Base-by-base conservation (phyloP, 2,329 filamentous ascomycete species). In the Penicillium italicum region DNA sequence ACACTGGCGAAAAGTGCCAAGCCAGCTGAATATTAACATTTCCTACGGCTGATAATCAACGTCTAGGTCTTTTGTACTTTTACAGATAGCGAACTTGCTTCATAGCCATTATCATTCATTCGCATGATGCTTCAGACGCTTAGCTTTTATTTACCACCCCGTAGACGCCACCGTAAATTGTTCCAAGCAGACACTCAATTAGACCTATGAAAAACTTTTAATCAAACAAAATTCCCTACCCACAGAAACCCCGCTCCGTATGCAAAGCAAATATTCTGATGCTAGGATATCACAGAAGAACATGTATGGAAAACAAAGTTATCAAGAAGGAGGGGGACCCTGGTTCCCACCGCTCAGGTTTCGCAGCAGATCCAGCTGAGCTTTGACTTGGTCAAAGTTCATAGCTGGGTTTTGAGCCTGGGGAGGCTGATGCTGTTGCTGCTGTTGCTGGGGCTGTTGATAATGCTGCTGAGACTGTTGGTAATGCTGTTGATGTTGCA, bases 1-100 rank as follows among this genome's bases (percentile, higher is more conserved):
- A 88, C 88, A 10, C 76, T 94, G 64, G 93, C 92, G 0, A 96
- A 95, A 79, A 90, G 76, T 58, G 73, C 76, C 55, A 79, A 78
- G 69, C 68, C 67, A 49, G 64, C 55, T 55, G 68, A 72, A 38
- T 63, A 63, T 24, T 71, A 55, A 34, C 14, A 10, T 33, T 37
- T 20, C 40, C 49, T 31, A 43, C 33, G 22, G 18, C 41, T 22
- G 33, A 30, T 46, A 18, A 50, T 33, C 20, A 46, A 48, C 12
- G 30, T 41, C 38, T 38, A 37, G 38, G 36, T 26, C 14, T 20
- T 40, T 54, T 55, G 53, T 55, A 55, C 16, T 20, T 55, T 24
- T 55, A 43, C 41, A 18, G 33, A 55, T 28, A 55, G 53, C 47
- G 47, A 55, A 24, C 12, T 41, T 45, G 33, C 26, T 55, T 51